phyloP scores from a whole-genome alignment of 2,329 filamentous ascomycete species.

The Phaeosphaeriaceae sp. region DNA sequence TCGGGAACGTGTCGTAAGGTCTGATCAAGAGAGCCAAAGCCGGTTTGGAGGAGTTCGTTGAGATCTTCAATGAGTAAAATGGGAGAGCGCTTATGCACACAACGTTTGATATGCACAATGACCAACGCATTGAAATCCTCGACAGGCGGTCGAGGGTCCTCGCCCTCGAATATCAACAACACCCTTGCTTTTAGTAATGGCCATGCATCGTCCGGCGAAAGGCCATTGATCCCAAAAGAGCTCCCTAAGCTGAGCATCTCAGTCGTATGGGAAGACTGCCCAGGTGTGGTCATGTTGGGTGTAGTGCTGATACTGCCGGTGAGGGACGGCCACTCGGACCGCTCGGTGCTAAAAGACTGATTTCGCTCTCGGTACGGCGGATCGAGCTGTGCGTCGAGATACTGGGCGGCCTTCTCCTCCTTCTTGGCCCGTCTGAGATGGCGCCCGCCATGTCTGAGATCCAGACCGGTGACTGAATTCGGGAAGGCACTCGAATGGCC shows the following conservation, averaged over 20 bases:
- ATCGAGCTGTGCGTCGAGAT: constrained; percentile 42
- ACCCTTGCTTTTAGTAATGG: constrained; percentile 78
- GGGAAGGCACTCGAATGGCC: constrained; percentile 73
- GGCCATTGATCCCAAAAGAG: constrained; percentile 56
- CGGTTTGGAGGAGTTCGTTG: constrained; percentile 76
- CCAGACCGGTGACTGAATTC: constrained; percentile 82
- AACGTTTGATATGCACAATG: constrained; percentile 78
- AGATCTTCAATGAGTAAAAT: constrained; percentile 78
- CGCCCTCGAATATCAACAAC: constrained; percentile 80
- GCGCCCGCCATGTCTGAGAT: constrained; percentile 77
- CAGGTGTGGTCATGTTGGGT: constrained; percentile 28
- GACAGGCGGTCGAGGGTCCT: constrained; percentile 78
- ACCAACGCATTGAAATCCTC: constrained; percentile 85
- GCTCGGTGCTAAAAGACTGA: constrained; percentile 48
- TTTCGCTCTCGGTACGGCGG: constrained; percentile 43
- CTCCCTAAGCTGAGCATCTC: constrained; percentile 55
- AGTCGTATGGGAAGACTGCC: constrained; percentile 38
- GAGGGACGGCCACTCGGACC: constrained; percentile 46
- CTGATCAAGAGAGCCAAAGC: constrained; percentile 85
- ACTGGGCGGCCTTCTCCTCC: constrained; percentile 57
- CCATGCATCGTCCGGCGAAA: constrained; percentile 77
- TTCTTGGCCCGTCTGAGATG: constrained; percentile 77
- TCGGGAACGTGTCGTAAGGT: constrained; percentile 80
- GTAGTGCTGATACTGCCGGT: constrained; percentile 31
- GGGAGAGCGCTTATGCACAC: constrained; percentile 75